A percentile compares a stretch with the other conserved stretches of the same genome.
Conservation (phyloP, 2,329 filamentous ascomycete species). For the Nemania sp. region DNA sequence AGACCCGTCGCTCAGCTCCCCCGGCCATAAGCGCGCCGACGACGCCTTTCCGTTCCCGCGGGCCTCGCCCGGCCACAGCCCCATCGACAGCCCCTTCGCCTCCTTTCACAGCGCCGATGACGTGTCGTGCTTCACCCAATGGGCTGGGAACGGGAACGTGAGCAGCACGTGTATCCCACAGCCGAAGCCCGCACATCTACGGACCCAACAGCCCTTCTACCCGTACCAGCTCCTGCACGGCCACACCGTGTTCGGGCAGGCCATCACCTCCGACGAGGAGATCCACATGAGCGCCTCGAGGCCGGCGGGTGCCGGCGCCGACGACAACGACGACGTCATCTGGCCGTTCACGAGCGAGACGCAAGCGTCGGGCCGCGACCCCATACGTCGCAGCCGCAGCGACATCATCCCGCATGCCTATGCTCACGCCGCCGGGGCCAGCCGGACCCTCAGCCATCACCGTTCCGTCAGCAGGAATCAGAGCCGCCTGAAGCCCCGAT, state of each 20-base stretch:
- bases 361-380: neutral
- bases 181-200: slow-evolving; percentile 4
- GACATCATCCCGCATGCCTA: neutral
- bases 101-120: slow-evolving; percentile 16
- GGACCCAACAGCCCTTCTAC: neutral
- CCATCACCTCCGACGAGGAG: slow-evolving; percentile 14
- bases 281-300: slow-evolving; percentile 1
- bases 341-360: slow-evolving; percentile 23
- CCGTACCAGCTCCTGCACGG: slow-evolving; percentile 1
- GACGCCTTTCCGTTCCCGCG: neutral
- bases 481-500: slow-evolving; percentile 1
- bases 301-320: neutral
- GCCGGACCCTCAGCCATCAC: neutral
- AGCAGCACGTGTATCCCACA: slow-evolving; percentile 19
- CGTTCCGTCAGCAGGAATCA: slow-evolving; percentile 11
- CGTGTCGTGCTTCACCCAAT: slow-evolving; percentile 8
- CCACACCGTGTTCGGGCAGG: slow-evolving; percentile 10
- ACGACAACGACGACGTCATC: neutral
- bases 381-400: slow-evolving; percentile 9
- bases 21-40: neutral
- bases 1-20: neutral
- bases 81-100: neutral
- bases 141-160: slow-evolving; percentile 3
- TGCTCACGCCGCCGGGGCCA: neutral
- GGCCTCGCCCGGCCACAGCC: no score